A percentile compares a stretch with the other conserved stretches of the same genome.
phyloP scores from a whole-genome alignment of 163 green algal genomes.

The Chlorella variabilis region DNA sequence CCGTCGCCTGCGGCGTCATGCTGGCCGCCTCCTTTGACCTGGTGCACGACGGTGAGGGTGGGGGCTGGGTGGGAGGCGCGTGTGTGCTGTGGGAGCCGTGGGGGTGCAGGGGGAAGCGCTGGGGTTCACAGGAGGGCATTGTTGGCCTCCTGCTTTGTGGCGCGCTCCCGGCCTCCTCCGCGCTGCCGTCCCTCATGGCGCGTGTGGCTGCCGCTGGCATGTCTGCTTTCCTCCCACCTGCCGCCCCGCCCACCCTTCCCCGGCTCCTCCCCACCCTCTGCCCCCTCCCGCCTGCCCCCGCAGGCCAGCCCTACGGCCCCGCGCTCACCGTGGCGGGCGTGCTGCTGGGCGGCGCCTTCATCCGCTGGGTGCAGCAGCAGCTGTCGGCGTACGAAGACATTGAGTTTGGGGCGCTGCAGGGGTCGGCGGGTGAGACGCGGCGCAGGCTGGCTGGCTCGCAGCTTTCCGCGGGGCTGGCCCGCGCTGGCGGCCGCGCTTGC shows the following conservation, averaged over 20 bases:
- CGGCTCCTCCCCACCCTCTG: no score
- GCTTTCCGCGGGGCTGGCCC: no score
- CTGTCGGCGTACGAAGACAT: slow-evolving; percentile 80
- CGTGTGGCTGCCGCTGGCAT: no score
- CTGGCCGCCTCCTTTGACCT: slow-evolving; percentile 95
- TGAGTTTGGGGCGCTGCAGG: slow-evolving; percentile 84
- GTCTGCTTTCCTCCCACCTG: no score
- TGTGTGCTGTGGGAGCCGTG: not conserved
- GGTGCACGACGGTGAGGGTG: slow-evolving; percentile 86
- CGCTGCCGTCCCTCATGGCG: no score
- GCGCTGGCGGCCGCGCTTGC: no score
- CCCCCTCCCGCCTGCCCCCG: no score
- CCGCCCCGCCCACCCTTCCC: no score
- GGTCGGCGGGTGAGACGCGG: slow-evolving; percentile 47
- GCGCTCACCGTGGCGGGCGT: slow-evolving; percentile 78
- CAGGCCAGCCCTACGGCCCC: slow-evolving; percentile 73
- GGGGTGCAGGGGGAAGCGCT: not conserved
- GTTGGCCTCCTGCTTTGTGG: no score
- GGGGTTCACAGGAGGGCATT: no score
- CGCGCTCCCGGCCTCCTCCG: no score
- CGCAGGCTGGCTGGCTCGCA: not conserved
- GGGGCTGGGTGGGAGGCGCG: not conserved
- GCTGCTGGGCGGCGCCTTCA: slow-evolving; percentile 74
- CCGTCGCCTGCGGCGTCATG: slow-evolving; percentile 97
- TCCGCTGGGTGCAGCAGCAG: slow-evolving; percentile 59